Percentiles rank a stretch among this genome's conserved stretches.
phyloP scores from a whole-genome alignment of 148 eudicot genomes.

The Tetragonia tetragonoides region DNA sequence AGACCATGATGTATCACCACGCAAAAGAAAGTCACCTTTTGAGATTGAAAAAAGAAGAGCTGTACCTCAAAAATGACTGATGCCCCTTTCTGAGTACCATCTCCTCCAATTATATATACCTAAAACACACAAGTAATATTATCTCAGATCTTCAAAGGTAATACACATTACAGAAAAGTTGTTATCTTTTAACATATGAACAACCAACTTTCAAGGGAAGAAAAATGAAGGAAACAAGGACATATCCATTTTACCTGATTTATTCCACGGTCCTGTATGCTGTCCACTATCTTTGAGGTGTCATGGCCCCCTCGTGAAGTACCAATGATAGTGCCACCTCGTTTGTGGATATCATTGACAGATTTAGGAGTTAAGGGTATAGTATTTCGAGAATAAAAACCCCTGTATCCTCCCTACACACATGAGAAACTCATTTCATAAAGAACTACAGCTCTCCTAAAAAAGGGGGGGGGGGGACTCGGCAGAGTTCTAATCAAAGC shows the following conservation, averaged over 20 bases:
- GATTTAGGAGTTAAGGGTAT: constrained; percentile 70
- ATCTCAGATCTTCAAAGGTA: background rate
- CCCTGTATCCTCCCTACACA: constrained; percentile 80
- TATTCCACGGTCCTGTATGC: constrained; percentile 86
- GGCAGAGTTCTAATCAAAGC: too few species aligned
- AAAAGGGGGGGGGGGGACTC: too few species aligned
- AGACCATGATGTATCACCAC: background rate
- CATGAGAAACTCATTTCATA: background rate
- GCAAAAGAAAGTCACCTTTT: background rate
- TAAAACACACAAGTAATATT: constrained; percentile 10
- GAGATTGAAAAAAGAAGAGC: background rate
- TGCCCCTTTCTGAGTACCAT: constrained; percentile 60
- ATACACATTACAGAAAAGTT: background rate
- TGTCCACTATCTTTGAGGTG: constrained; percentile 84
- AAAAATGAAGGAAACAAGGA: background rate
- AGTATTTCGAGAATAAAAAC: constrained; percentile 86
- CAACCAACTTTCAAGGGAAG: background rate
- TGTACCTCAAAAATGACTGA: constrained; percentile 52
- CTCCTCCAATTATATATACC: constrained; percentile 62
- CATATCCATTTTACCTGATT: constrained; percentile 53
- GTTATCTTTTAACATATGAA: background rate
- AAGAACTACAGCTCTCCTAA: background rate
- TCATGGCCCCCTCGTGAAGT: constrained; percentile 94
- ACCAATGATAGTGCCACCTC: constrained; percentile 89
- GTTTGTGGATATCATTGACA: constrained; percentile 86